These are phyloP conservation scores for Oropetium thomaeum DNA, from an alignment of 176 grass and related monocot species.

Conservation along the genomic window DNA sequence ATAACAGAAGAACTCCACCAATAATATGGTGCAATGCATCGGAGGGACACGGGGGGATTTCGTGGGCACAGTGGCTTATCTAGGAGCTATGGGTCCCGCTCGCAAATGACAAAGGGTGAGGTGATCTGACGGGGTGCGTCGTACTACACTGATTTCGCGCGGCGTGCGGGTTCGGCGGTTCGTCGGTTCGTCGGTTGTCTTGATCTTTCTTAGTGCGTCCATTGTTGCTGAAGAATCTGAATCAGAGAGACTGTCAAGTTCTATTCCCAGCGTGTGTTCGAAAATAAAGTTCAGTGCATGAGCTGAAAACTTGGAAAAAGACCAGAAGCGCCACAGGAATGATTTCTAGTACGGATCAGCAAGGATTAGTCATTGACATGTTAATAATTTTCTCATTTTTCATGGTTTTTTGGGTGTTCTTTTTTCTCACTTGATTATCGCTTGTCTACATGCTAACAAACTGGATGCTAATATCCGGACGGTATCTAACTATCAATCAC, in stretches of 20 bases:
- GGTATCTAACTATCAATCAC: background rate
- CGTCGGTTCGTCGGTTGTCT: conserved; percentile 8
- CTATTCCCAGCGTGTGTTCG: no score
- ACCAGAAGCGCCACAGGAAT: background rate
- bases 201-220: background rate
- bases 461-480: background rate
- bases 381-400: no score
- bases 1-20: conserved; percentile 1
- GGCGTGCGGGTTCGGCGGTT: no score
- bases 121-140: conserved; percentile 1
- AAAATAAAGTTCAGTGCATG: background rate
- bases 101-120: background rate
- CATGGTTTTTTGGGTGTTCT: no score
- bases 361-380: background rate
- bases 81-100: conserved; percentile 5
- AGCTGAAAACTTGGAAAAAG: background rate
- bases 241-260: no score
- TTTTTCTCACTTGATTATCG: background rate
- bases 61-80: background rate
- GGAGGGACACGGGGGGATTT: background rate
- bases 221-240: background rate
- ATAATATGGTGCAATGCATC: conserved; percentile 6
- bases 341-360: background rate
- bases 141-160: background rate
- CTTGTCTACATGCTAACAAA: conserved; percentile 2